These are phyloP conservation scores for Dactylellina haptotyla DNA, from an alignment of 2,329 filamentous ascomycete species.

Conservation along the genomic window DNA sequence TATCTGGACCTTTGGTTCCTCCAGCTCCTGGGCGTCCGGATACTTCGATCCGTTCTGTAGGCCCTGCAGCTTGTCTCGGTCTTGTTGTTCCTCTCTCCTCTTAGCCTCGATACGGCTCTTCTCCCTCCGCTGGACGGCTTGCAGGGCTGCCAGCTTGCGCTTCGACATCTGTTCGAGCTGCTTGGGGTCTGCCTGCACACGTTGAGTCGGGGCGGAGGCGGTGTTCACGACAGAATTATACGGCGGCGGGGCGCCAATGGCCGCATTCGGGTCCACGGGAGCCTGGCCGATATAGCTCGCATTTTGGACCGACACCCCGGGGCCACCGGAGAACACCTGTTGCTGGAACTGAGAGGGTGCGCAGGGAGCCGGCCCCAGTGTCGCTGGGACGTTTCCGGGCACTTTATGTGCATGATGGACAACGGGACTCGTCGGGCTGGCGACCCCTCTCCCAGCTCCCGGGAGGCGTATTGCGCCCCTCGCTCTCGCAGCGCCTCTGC, in stretches of 20 bases:
- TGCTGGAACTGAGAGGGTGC: too few species aligned
- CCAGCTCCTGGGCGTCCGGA: background rate
- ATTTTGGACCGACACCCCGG: background rate
- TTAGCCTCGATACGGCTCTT: constrained; percentile 34
- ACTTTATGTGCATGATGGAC: background rate
- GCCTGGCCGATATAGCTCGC: background rate
- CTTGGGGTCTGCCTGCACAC: constrained; percentile 9
- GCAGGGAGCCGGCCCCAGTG: constrained; percentile 13
- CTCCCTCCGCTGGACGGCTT: constrained; percentile 29
- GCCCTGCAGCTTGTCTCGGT: constrained; percentile 16
- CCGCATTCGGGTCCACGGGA: background rate
- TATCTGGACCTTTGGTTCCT: constrained; percentile 24
- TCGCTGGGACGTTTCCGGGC: background rate
- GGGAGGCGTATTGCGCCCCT: too few species aligned
- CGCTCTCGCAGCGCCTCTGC: constrained; percentile 6
- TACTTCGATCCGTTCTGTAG: background rate
- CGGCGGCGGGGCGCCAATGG: constrained; percentile 26
- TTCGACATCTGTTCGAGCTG: constrained; percentile 32
- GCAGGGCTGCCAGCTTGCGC: constrained; percentile 28
- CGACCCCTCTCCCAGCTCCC: too few species aligned
- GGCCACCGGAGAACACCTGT: background rate
- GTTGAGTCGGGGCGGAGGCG: constrained; percentile 10
- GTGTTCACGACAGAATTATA: constrained; percentile 16
- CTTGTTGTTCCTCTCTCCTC: constrained; percentile 27
- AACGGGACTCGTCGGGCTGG: background rate